Evolutionary conservation across 306 rosid species (phyloP).

Genomic region (Fagus crenata): DNA sequence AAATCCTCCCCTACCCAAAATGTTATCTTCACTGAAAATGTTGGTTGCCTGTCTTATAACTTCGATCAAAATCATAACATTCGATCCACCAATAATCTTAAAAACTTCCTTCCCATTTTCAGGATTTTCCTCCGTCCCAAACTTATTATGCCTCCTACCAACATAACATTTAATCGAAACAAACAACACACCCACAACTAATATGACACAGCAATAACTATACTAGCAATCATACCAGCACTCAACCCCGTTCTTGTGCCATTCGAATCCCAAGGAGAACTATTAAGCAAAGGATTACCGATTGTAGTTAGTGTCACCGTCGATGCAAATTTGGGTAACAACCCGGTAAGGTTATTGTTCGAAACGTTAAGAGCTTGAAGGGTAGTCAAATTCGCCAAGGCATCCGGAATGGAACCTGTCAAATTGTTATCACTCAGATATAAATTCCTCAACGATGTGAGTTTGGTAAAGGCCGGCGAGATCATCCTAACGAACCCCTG

Average conservation of each 20-base stretch:
- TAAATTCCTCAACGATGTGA: no score
- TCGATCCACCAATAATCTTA: constrained; percentile 46
- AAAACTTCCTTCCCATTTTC: constrained; percentile 30
- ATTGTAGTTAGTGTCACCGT: no score
- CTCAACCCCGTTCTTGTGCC: constrained; percentile 17
- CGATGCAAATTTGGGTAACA: accelerated
- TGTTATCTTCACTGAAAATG: constrained; percentile 66
- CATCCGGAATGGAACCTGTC: no score
- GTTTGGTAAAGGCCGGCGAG: no score
- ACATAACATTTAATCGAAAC: constrained; percentile 60
- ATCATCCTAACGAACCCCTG: no score
- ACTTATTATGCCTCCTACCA: constrained; percentile 34
- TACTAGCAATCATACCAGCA: constrained; percentile 59
- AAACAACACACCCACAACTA: constrained; percentile 52
- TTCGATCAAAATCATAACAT: constrained; percentile 60
- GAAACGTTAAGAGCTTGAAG: no score
- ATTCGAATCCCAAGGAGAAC: no score
- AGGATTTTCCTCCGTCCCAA: constrained; percentile 39
- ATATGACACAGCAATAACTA: constrained; percentile 54
- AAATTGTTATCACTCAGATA: no score
- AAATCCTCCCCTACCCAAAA: constrained; percentile 87
- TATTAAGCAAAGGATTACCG: no score
- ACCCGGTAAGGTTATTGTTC: no score
- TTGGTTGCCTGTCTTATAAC: constrained; percentile 64
- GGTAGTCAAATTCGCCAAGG: no score